Evolutionary conservation across 495 filamentous ascomycete species (phyloP).

Genomic region (Rusavskia elegans): DNA sequence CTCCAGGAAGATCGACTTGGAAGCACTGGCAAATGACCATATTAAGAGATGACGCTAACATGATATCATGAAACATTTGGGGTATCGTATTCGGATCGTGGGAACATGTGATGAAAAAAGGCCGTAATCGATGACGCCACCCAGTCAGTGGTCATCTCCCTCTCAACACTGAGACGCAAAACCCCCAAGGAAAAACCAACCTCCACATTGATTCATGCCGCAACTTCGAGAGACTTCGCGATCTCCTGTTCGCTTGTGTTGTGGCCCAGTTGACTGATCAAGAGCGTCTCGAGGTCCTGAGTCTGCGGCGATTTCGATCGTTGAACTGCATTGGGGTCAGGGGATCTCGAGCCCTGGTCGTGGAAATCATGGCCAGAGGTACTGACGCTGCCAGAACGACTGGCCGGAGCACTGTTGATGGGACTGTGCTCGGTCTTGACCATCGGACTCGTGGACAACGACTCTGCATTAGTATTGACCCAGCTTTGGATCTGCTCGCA

Average conservation of each 20-base stretch:
- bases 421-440: conserved; percentile 6
- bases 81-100: background rate
- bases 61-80: background rate
- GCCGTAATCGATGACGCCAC: background rate
- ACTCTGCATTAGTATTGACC: background rate
- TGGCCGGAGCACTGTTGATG: conserved; percentile 1
- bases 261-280: conserved; percentile 6
- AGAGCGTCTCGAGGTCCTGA: conserved; percentile 6
- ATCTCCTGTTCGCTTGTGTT: conserved; percentile 8
- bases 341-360: background rate
- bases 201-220: background rate
- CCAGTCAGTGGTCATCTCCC: background rate
- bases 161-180: background rate
- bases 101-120: background rate
- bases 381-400: conserved; percentile 1
- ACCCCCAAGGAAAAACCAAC: background rate
- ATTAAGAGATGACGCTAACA: background rate
- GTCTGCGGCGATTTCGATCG: background rate
- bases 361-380: background rate
- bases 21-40: too few relatives aligned
- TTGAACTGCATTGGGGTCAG: background rate
- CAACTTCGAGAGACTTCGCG: background rate
- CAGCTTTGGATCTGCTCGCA: conserved; percentile 8
- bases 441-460: background rate
- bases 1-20: too few relatives aligned